Evolutionary conservation across 208 protist species (phyloP).

Genomic region (Spongospora subterranea): DNA sequence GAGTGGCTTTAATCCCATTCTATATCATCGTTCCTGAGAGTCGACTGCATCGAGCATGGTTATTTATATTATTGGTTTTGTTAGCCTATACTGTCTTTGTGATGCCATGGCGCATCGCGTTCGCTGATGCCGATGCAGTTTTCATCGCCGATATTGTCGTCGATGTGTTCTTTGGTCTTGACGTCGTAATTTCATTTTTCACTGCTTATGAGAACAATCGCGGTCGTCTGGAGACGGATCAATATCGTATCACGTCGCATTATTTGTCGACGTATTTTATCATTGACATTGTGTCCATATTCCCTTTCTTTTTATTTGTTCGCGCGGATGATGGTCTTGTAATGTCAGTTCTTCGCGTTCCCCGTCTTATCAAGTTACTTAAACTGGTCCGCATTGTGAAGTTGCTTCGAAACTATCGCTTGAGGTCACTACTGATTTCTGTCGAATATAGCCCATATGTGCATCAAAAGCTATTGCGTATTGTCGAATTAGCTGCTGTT

Average conservation of each 20-base stretch:
- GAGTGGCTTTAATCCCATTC: neutral
- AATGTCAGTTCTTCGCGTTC: neutral
- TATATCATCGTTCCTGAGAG: neutral
- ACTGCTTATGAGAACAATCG: neutral
- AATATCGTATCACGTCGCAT: neutral
- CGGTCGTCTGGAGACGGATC: slow-evolving; percentile 8
- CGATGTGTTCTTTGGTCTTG: slow-evolving; percentile 24
- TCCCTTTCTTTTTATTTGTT: neutral
- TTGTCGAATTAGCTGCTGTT: neutral
- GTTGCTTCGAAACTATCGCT: neutral
- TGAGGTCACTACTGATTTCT: neutral
- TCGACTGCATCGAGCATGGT: neutral
- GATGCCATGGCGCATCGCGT: slow-evolving; percentile 3
- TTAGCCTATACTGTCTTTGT: neutral
- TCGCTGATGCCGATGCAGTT: neutral
- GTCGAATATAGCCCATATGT: slow-evolving; percentile 45
- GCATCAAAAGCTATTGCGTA: neutral
- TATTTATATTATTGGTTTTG: neutral
- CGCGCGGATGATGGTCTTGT: neutral
- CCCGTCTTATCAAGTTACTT: slow-evolving; percentile 21
- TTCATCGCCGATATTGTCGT: neutral
- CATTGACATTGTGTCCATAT: neutral
- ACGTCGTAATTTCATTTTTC: neutral
- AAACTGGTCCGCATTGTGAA: slow-evolving; percentile 33
- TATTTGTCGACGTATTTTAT: slow-evolving; percentile 5